Conservation (phyloP, 495 filamentous ascomycete genomes). For the Xylaria intraflava region DNA sequence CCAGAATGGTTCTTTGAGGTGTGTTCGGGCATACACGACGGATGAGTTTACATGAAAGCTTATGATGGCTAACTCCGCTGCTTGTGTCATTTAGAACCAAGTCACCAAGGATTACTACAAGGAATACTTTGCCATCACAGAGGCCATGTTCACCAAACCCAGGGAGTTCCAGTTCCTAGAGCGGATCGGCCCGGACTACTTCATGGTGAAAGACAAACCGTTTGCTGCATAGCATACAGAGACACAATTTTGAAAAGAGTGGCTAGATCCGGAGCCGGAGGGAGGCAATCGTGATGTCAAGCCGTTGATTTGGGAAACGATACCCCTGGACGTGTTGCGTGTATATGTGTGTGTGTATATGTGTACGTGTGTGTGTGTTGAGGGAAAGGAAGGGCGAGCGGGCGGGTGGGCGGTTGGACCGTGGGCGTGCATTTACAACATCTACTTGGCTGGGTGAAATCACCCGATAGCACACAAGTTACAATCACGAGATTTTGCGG, state of each 20-base stretch:
- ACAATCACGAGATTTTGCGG: conserved; percentile 8
- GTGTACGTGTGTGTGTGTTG: background rate
- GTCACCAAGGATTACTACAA: conserved; percentile 46
- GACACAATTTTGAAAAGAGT: background rate
- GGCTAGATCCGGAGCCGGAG: background rate
- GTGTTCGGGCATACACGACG: background rate
- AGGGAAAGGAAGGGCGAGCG: too few relatives aligned
- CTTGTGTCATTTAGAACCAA: conserved; percentile 33
- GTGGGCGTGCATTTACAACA: too few relatives aligned
- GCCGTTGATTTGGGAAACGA: background rate
- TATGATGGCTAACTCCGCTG: background rate
- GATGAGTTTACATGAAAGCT: background rate
- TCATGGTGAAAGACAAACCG: conserved; percentile 23
- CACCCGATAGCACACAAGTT: background rate
- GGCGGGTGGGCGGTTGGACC: too few relatives aligned
- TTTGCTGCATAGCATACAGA: background rate
- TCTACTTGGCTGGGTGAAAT: conserved; percentile 1
- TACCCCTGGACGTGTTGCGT: conserved; percentile 2
- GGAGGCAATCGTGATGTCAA: background rate
- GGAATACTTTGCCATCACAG: conserved; percentile 40
- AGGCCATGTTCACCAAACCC: conserved; percentile 44
- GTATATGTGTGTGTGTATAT: conserved; percentile 9
- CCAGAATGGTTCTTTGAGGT: conserved; percentile 37
- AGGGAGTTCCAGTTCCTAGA: conserved; percentile 35
- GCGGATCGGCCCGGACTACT: conserved; percentile 28